phyloP scores from a whole-genome alignment of 306 rosid genomes.

The Castanea crenata region DNA sequence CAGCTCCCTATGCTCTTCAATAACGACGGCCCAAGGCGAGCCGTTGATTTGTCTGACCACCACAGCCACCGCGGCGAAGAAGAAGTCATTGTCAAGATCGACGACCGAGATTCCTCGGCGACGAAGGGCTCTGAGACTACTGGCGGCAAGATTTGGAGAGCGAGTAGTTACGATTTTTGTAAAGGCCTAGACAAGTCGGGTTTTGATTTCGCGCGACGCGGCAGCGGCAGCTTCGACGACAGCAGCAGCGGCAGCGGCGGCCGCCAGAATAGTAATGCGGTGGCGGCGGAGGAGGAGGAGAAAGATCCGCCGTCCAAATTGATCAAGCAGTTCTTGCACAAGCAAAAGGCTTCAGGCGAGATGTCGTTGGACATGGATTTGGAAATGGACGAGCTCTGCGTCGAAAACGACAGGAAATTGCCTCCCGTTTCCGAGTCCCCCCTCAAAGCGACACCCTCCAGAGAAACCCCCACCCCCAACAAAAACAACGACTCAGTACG shows the following conservation, averaged over 20 bases:
- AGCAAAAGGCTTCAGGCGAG: conserved; percentile 75
- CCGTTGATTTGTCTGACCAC: neutral
- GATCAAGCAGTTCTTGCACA: conserved; percentile 65
- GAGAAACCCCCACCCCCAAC: conserved; percentile 28
- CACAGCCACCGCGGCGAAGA: neutral
- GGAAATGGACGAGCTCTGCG: conserved; percentile 81
- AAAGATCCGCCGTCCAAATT: conserved; percentile 84
- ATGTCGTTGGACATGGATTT: conserved; percentile 80
- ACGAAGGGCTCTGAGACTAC: neutral
- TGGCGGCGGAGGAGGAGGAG: neutral
- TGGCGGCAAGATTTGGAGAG: conserved; percentile 42
- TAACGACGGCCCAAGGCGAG: conserved; percentile 29
- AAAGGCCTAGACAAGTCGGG: conserved; percentile 1
- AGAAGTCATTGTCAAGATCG: conserved; percentile 61
- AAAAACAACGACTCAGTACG: conserved; percentile 31
- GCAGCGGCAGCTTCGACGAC: neutral
- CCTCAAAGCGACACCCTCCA: conserved; percentile 20
- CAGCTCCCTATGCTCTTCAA: conserved; percentile 49
- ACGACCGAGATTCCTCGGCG: conserved; percentile 26
- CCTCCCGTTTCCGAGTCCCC: conserved; percentile 62
- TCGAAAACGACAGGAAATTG: conserved; percentile 22
- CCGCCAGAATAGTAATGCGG: too few species aligned
- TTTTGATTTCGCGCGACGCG: conserved; percentile 41
- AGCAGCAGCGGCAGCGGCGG: too few species aligned
- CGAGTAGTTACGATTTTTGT: conserved; percentile 59